A percentile compares a stretch with the other conserved stretches of the same genome.
These are phyloP conservation scores for Peronosclerospora sorghi DNA, from an alignment of 352 stramenopile genomes.

Conservation along the genomic window DNA sequence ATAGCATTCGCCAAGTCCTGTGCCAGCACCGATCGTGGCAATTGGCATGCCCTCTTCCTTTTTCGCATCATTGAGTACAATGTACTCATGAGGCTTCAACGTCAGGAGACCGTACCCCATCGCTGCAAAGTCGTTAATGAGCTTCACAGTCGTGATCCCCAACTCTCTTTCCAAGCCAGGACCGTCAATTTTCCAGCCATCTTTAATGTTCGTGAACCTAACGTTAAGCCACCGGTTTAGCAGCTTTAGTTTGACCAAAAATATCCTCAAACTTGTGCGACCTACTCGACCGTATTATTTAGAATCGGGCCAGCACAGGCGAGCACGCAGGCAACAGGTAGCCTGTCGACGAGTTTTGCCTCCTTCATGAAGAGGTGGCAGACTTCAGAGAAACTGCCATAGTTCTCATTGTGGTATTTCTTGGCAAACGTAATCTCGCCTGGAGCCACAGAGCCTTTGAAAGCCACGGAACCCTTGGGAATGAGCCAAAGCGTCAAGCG, in stretches of 20 bases:
- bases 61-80: slow-evolving; percentile 75
- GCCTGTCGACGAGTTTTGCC: slow-evolving; percentile 59
- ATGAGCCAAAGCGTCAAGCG: slow-evolving; percentile 87
- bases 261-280: neutral
- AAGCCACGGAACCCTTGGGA: slow-evolving; percentile 39
- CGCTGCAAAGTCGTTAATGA: slow-evolving; percentile 97
- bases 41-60: slow-evolving; percentile 80
- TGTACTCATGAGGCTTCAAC: slow-evolving; percentile 88
- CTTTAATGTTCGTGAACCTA: slow-evolving; percentile 90
- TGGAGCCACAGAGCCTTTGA: slow-evolving; percentile 59
- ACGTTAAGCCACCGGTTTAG: slow-evolving; percentile 1
- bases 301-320: slow-evolving; percentile 76
- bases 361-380: slow-evolving; percentile 90
- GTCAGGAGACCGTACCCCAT: slow-evolving; percentile 96
- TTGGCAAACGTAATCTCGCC: slow-evolving; percentile 78
- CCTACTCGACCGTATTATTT: slow-evolving; percentile 67
- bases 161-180: slow-evolving; percentile 64
- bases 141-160: slow-evolving; percentile 77
- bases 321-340: slow-evolving; percentile 57
- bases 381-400: slow-evolving; percentile 79
- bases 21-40: slow-evolving; percentile 93
- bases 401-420: slow-evolving; percentile 80
- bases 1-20: slow-evolving; percentile 93
- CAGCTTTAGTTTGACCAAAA: neutral
- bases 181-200: slow-evolving; percentile 85